Evolutionary conservation across 305 asterid genomes (phyloP).

Genomic region (Nicotiana rustica): DNA sequence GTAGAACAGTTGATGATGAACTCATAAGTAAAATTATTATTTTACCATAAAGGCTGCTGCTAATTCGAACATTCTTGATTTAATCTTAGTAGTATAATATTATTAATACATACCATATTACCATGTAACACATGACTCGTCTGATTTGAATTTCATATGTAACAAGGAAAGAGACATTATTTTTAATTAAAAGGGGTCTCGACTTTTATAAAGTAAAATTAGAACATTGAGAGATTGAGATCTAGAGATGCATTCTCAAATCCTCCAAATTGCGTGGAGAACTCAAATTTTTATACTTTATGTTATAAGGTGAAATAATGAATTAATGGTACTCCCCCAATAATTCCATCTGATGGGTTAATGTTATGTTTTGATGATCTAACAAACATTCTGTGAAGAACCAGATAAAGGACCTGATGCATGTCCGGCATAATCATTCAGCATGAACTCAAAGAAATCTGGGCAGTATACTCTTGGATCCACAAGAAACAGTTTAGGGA

Average conservation of each 20-base stretch:
- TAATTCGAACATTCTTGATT: neutral
- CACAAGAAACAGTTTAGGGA: too few species aligned
- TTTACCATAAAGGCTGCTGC: neutral
- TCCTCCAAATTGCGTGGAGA: constrained; percentile 27
- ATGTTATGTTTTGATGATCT: too few species aligned
- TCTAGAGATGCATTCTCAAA: neutral
- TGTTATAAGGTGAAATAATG: constrained; percentile 3
- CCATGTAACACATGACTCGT: neutral
- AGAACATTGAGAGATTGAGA: neutral
- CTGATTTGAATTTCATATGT: neutral
- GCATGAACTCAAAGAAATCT: too few species aligned
- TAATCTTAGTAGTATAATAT: neutral
- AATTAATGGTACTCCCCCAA: neutral
- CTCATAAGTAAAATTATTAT: neutral
- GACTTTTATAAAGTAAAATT: constrained; percentile 13
- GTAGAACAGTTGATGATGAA: neutral
- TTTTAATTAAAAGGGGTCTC: neutral
- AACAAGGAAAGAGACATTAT: constrained; percentile 15
- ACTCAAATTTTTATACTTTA: constrained; percentile 8
- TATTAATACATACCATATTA: neutral
- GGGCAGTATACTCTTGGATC: too few species aligned
- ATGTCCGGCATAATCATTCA: too few species aligned
- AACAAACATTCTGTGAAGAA: too few species aligned
- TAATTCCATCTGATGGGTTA: neutral
- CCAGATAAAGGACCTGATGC: too few species aligned